Evolutionary conservation across 2,329 filamentous ascomycete genomes (phyloP).

Genomic region (Lomentospora prolificans): DNA sequence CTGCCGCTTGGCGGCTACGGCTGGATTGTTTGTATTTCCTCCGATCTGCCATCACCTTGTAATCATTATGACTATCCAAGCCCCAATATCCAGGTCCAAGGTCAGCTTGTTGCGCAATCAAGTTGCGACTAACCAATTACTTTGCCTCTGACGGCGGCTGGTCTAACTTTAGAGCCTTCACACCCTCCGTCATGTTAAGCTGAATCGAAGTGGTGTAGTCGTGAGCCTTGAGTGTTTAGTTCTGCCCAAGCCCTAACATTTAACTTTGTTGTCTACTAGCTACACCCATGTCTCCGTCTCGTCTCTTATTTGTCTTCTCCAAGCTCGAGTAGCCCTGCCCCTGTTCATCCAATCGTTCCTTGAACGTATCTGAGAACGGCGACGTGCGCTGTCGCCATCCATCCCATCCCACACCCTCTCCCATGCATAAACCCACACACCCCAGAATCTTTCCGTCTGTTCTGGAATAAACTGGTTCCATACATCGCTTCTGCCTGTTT

Average conservation of each 20-base stretch:
- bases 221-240: too few species aligned
- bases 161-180: not conserved
- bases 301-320: not conserved
- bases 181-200: not conserved
- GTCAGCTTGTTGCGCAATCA: not conserved
- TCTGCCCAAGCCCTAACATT: too few species aligned
- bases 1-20: not conserved
- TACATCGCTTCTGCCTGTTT: not conserved
- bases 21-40: not conserved
- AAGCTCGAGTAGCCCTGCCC: not conserved
- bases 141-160: not conserved
- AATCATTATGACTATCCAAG: not conserved
- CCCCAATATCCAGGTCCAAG: conserved; percentile 1
- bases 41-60: not conserved
- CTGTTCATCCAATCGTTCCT: conserved; percentile 2
- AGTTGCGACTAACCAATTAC: not conserved
- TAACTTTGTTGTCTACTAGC: not conserved
- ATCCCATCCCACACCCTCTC: not conserved
- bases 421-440: not conserved
- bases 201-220: not conserved
- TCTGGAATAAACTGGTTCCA: conserved; percentile 4
- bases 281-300: not conserved
- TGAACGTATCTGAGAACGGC: not conserved
- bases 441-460: not conserved
- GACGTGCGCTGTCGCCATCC: not conserved